A percentile compares a stretch with the other conserved stretches of the same genome.
phyloP scores from a whole-genome alignment of 176 grass and related monocot species.

The Ensete ventricosum region DNA sequence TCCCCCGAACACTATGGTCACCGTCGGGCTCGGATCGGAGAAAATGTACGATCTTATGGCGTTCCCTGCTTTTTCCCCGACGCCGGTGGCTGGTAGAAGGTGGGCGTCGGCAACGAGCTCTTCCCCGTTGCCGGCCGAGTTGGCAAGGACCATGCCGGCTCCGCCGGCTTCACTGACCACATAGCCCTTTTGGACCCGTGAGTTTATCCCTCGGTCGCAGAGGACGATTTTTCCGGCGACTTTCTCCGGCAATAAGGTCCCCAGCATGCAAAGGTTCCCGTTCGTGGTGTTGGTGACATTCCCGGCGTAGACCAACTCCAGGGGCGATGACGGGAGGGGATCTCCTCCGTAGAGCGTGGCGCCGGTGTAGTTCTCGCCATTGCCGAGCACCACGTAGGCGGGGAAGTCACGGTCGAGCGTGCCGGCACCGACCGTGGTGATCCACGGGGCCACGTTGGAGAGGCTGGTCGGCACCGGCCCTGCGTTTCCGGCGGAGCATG shows the following conservation, averaged over 20 bases:
- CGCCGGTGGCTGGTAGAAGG: neutral
- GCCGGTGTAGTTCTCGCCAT: slow-evolving; percentile 1
- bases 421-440: slow-evolving; percentile 3
- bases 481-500: slow-evolving; percentile 12
- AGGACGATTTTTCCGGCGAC: slow-evolving; percentile 14
- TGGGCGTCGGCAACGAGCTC: slow-evolving; percentile 15
- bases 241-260: neutral
- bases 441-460: slow-evolving; percentile 8
- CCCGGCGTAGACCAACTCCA: slow-evolving; percentile 3
- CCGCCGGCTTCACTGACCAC: slow-evolving; percentile 3
- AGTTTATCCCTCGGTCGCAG: neutral
- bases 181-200: neutral
- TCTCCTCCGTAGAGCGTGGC: slow-evolving; percentile 2
- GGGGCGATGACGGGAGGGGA: neutral
- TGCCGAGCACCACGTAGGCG: slow-evolving; percentile 1
- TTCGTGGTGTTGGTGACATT: neutral
- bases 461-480: neutral
- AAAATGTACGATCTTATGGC: neutral
- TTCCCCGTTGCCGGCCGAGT: neutral
- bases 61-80: neutral
- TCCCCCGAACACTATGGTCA: slow-evolving; percentile 2
- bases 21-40: neutral
- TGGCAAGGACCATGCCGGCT: slow-evolving; percentile 6
- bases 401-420: slow-evolving; percentile 11
- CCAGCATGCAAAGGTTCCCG: neutral